Base-by-base conservation (phyloP, 2,329 filamentous ascomycete species). In the Talaromyces sp. region DNA sequence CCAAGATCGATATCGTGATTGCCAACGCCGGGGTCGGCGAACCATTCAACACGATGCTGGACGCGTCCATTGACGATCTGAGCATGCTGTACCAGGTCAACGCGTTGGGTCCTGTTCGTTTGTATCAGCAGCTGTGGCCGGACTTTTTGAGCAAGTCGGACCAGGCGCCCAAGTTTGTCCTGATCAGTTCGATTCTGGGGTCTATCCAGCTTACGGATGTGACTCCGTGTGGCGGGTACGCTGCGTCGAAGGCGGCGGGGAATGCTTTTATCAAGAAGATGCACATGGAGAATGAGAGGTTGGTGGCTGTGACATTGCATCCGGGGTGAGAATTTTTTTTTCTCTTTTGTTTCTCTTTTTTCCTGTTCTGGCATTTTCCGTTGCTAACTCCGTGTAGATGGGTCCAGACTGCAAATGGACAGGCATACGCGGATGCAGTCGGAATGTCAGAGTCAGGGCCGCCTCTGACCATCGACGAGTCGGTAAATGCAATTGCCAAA, bases 241-340 rank as follows among this genome's bases (percentile, higher is more conserved):
- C 55, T 3, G 60, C 60, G 25, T 30, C 51, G 5, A 62, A 62
- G 11, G 56, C 56, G 17, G 57, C 60, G 33, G 57, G 19, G 25
- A 62, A 62, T 51, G 49, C 55, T 59, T 51, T 62, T 17, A 25
- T 62, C 28, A 62, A 19, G 52, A 59, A 62, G 27, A 62, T 62
- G 30, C 60, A 62, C 39, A 8, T 59, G 30, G 60, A 59, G 32
- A 59, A 59, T 52, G 17, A 51, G 42, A 55, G 22, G 15, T 33
- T 62, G 52, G 44, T 59, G 13, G 42, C 56, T 55, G n/a, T 62
- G 19, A 4, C 44, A 25, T 32, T 62, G 33, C 57, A 59, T 56
- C 60, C 60, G 11, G 60, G 60, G 60, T 62, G 47, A 33, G 13
- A 4, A 28, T n/a, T 13, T 6, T 15, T n/a, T 13, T 52, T 11